Evolutionary conservation across 768 basidiomycete genomes (phyloP), one percentile per base, ranked within the genome.

Genomic region (Guyanaporus albipodus): DNA sequence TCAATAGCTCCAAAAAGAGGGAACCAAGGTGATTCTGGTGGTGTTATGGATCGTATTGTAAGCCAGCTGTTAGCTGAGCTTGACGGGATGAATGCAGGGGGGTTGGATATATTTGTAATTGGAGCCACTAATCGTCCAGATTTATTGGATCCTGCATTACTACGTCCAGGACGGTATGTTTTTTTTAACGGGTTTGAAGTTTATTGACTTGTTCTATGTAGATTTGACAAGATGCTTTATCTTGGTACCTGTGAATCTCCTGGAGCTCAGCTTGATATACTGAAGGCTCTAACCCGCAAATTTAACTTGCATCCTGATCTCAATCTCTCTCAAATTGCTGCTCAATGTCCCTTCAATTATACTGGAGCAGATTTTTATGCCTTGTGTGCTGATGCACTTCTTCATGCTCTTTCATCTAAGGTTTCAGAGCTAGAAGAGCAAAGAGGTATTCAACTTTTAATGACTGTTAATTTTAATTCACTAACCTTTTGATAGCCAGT

Each of bases 311-410:
- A 88, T 55, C 75, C 85, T 0, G 70, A 67, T 39, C 72, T 93
- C 8, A 71, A 83, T 55, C 77, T 98, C 7, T 63, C 66, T 17
- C 50, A 58, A 8, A 66, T 99, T 35, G 89, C 87, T 18, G 73
- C 81, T 22, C 68, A 70, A 27, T 98, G 94, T 51, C 85, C 91
- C 0, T 91, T 94, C 73, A 91, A 93, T 62, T 93, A 86, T 61
- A 98, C 96, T 3, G 96, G 96, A 35, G 96, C 96, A 33, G 96
- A 99, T 64, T 93, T 98, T 53, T 98, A 99, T 70, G 96, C 96
- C 0, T 72, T 99, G 8, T 98, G 96, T 66, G 88, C 92, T 6
- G 95, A 99, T 67, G 94, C 96, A 1, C 82, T 99, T 77, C 74
- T 99, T 46, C 88, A 89, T 63, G 91, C 96, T 9, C 95, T 99